Conservation (phyloP, 2,329 filamentous ascomycete species). For the Colletotrichum cordylinicola region DNA sequence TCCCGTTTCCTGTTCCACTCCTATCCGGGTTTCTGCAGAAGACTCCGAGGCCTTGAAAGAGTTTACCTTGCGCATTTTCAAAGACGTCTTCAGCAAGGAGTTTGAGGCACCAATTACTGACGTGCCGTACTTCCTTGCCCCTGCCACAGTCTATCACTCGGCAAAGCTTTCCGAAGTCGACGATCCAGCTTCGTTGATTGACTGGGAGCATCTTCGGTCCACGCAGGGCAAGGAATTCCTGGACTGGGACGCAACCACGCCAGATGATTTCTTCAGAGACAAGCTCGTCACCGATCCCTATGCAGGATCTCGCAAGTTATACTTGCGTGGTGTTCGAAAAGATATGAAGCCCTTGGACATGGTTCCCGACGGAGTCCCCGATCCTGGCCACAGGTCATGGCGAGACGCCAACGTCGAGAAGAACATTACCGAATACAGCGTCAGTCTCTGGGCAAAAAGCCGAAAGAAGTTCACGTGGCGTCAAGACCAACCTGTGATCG, state of each 20-base stretch:
- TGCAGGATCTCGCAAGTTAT: conserved; percentile 69
- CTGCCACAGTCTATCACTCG: conserved; percentile 42
- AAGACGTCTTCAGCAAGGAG: conserved; percentile 87
- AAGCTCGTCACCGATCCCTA: conserved; percentile 63
- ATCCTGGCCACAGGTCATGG: conserved; percentile 50
- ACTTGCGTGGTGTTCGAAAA: conserved; percentile 56
- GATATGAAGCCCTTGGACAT: conserved; percentile 68
- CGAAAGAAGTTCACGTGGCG: conserved; percentile 61
- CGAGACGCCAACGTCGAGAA: conserved; percentile 37
- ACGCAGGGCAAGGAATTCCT: conserved; percentile 39
- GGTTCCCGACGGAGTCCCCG: conserved; percentile 63
- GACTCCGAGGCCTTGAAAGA: conserved; percentile 62
- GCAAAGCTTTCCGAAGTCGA: conserved; percentile 26
- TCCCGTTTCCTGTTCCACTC: conserved; percentile 46
- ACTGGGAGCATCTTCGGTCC: conserved; percentile 64
- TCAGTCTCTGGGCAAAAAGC: conserved; percentile 72
- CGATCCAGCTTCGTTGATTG: conserved; percentile 43
- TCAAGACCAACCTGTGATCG: conserved; percentile 79
- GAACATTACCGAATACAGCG: conserved; percentile 83
- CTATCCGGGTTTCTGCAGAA: conserved; percentile 48
- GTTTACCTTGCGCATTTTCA: conserved; percentile 80
- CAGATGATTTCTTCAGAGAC: conserved; percentile 55
- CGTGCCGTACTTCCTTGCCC: conserved; percentile 86
- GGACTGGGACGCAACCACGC: conserved; percentile 45
- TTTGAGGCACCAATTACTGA: conserved; percentile 69